These are phyloP conservation scores for Strobilomyces dryophilus DNA, from an alignment of 768 basidiomycete species.

Conservation along the genomic window DNA sequence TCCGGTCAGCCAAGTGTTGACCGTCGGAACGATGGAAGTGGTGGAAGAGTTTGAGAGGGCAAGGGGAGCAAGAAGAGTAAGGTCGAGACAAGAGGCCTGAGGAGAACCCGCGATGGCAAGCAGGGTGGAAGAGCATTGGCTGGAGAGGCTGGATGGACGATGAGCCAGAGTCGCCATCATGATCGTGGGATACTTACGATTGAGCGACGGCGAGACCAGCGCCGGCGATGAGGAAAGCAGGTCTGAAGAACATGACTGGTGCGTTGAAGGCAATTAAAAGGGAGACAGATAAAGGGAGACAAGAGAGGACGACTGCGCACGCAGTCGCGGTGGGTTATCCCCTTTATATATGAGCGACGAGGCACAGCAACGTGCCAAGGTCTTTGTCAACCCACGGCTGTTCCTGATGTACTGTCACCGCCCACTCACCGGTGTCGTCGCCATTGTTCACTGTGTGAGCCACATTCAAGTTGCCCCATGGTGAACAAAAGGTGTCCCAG, in stretches of 20 bases:
- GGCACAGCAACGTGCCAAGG: not conserved
- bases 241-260: conserved; percentile 23
- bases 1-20: conserved; percentile 59
- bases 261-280: too few relatives aligned
- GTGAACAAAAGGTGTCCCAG: conserved; percentile 25
- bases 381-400: not conserved
- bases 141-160: conserved; percentile 6
- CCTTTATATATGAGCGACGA: conserved; percentile 12
- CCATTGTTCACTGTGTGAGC: too few relatives aligned
- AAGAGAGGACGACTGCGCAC: conserved; percentile 13
- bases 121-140: conserved; percentile 47
- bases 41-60: conserved; percentile 19
- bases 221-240: conserved; percentile 27
- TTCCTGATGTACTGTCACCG: too few relatives aligned
- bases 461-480: too few relatives aligned
- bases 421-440: too few relatives aligned
- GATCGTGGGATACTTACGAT: conserved; percentile 32
- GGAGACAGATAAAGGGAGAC: not conserved
- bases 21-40: conserved; percentile 36
- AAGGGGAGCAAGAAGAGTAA: conserved; percentile 30
- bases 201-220: conserved; percentile 40
- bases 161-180: not conserved
- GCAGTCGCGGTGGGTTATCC: not conserved
- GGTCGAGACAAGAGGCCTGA: conserved; percentile 39
- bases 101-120: conserved; percentile 37